Conservation (phyloP, 1,284 basidiomycete species). For the Fomitopsis pinicola region DNA sequence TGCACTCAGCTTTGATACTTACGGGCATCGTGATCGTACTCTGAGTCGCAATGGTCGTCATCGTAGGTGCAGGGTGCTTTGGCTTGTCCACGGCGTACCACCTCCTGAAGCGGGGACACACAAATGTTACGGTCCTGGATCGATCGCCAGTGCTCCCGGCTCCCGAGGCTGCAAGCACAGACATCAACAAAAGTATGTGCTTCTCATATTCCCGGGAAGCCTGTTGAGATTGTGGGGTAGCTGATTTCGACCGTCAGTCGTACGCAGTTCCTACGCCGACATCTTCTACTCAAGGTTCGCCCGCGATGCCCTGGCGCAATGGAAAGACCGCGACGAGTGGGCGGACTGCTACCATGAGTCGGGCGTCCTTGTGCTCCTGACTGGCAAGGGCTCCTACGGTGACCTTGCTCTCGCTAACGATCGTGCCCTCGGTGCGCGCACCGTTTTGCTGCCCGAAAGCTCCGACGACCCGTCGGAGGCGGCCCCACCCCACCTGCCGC, state of each 20-base stretch:
- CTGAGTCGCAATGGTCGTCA: constrained; percentile 42
- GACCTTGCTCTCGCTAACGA: constrained; percentile 58
- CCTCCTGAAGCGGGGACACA: constrained; percentile 65
- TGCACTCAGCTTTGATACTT: too few species aligned
- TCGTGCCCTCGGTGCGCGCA: constrained; percentile 42
- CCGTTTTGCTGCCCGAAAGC: constrained; percentile 32
- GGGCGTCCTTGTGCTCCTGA: constrained; percentile 55
- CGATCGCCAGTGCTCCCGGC: constrained; percentile 63
- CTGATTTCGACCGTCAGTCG: constrained; percentile 38
- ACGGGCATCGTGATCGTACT: neutral
- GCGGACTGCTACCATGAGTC: constrained; percentile 80
- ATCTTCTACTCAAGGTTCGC: constrained; percentile 68
- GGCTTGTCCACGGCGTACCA: constrained; percentile 83
- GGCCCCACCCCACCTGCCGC: constrained; percentile 35
- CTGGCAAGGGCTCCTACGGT: constrained; percentile 35
- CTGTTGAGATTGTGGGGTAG: neutral
- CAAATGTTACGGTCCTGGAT: constrained; percentile 71
- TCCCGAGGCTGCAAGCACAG: constrained; percentile 76
- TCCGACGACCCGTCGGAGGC: neutral
- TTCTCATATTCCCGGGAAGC: neutral
- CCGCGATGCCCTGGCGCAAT: constrained; percentile 65
- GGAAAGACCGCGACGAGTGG: constrained; percentile 68
- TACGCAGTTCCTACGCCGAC: constrained; percentile 69
- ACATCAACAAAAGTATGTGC: constrained; percentile 75
- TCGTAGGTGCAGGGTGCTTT: constrained; percentile 85